These are phyloP conservation scores for Emmonsiellopsis sp. DNA, from an alignment of 2,329 filamentous ascomycete genomes.

Conservation along the genomic window DNA sequence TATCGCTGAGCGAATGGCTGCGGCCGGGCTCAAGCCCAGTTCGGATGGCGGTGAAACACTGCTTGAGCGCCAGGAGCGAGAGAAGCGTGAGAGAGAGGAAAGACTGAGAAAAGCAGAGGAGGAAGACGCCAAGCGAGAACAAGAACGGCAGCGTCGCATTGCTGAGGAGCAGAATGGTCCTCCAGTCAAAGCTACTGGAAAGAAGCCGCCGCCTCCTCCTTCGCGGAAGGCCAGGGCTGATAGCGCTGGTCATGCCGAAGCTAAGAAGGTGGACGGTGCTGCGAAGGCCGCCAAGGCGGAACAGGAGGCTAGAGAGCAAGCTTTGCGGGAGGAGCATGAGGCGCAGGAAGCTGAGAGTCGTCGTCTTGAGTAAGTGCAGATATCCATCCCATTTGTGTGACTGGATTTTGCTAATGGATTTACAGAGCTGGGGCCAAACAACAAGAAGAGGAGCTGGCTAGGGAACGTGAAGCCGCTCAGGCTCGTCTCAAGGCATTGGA, in stretches of 20 bases:
- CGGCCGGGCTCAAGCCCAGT: slow-evolving; percentile 80
- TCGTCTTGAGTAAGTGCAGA: slow-evolving; percentile 67
- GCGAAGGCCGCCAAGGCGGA: slow-evolving; percentile 53
- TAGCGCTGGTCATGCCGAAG: slow-evolving; percentile 48
- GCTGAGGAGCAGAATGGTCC: slow-evolving; percentile 64
- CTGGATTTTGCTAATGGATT: slow-evolving; percentile 13
- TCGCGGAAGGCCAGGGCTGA: slow-evolving; percentile 60
- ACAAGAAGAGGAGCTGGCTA: slow-evolving; percentile 71
- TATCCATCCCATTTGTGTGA: not conserved
- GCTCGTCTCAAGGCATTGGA: slow-evolving; percentile 81
- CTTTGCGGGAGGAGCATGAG: slow-evolving; percentile 60
- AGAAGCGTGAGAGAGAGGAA: slow-evolving; percentile 77
- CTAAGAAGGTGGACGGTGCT: slow-evolving; percentile 46
- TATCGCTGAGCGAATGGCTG: slow-evolving; percentile 92
- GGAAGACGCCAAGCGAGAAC: slow-evolving; percentile 80
- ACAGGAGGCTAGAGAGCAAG: slow-evolving; percentile 47
- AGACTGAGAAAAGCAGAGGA: slow-evolving; percentile 85
- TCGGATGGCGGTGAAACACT: slow-evolving; percentile 70
- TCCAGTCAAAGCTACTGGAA: slow-evolving; percentile 41
- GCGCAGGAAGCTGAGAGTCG: slow-evolving; percentile 64
- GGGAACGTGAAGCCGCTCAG: slow-evolving; percentile 70
- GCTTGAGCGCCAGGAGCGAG: slow-evolving; percentile 77
- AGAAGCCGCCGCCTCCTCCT: slow-evolving; percentile 62
- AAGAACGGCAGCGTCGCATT: slow-evolving; percentile 74
- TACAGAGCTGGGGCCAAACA: slow-evolving; percentile 61